These are phyloP conservation scores for Pleurotus eryngii DNA, from an alignment of 768 basidiomycete species.

Conservation along the genomic window DNA sequence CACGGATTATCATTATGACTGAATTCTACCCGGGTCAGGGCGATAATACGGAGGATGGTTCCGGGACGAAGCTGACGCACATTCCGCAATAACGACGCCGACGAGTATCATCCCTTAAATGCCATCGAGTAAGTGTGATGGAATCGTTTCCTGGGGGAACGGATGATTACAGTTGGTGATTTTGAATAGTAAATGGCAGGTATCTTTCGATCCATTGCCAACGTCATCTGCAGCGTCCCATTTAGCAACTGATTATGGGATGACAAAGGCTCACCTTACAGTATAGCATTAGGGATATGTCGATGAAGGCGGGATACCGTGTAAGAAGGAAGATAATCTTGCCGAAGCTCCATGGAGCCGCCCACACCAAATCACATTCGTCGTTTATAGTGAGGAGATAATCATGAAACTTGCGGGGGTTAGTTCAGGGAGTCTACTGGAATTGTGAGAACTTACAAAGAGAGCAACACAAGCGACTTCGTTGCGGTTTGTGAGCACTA, in stretches of 20 bases:
- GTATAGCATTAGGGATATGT: neutral
- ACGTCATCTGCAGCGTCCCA: neutral
- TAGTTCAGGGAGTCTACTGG: neutral
- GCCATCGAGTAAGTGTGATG: neutral
- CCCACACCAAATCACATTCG: constrained; percentile 1
- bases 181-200: neutral
- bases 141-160: neutral
- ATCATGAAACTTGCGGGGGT: neutral
- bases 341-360: constrained; percentile 1
- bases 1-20: constrained; percentile 1
- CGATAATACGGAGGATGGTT: too few relatives aligned
- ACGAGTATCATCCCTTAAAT: neutral
- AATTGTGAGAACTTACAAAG: neutral
- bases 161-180: neutral
- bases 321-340: constrained; percentile 2
- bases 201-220: neutral
- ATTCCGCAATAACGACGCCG: neutral
- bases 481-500: neutral
- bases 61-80: neutral
- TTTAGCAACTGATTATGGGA: too few relatives aligned
- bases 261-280: neutral
- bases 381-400: neutral
- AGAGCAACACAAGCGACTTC: neutral
- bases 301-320: constrained; percentile 5
- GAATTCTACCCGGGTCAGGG: too few relatives aligned